Evolutionary conservation across 208 protist species (phyloP), one percentile per base, ranked within the genome.

Genomic region (Spironucleus salmonicida): DNA sequence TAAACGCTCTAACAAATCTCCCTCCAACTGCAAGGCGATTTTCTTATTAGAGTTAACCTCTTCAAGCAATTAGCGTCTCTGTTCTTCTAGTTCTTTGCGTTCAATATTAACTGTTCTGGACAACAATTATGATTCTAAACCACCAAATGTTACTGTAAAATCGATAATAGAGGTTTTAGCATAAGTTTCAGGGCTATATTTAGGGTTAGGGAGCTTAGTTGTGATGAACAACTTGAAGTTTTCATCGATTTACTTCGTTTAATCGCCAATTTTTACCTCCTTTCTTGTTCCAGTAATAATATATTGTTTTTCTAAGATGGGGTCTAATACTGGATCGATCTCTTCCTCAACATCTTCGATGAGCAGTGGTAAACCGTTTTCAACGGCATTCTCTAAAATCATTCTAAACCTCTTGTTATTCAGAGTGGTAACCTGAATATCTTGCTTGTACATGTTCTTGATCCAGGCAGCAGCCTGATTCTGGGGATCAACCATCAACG

Each of bases 401-500:
- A 91, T 88, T 39, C 80, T 81, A 87, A 97, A 96, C 39, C 83
- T 88, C 78, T 90, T 88, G 84, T 96, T 89, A 75, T 83, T 90
- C 59, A 97, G 81, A 64, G 88, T 88, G 38, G 90, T 91, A 34
- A 96, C 86, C 81, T 90, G 61, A 90, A 85, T 45, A 82, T 86
- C 79, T 81, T 89, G 87, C n/a, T n/a, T n/a, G 30, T 83, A 62
- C 58, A 41, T 88, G 29, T 87, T 78, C 71, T 89, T 92, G 77
- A 97, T 89, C 93, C 94, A 98, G 62, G 85, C 86, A 68, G 93
- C 85, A 42, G 91, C 94, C 87, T 98, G 94, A 35, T 91, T 92
- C 82, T 97, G 93, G 38, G 94, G 94, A 76, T 98, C 94, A 68
- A 98, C 93, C 85, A 97, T 88, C 35, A 98, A 85, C 67, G 93